Percentiles rank a stretch among this genome's conserved stretches.
These are phyloP conservation scores for Malassezia pachydermatis DNA, from an alignment of 1,284 basidiomycete species.

Conservation along the genomic window DNA sequence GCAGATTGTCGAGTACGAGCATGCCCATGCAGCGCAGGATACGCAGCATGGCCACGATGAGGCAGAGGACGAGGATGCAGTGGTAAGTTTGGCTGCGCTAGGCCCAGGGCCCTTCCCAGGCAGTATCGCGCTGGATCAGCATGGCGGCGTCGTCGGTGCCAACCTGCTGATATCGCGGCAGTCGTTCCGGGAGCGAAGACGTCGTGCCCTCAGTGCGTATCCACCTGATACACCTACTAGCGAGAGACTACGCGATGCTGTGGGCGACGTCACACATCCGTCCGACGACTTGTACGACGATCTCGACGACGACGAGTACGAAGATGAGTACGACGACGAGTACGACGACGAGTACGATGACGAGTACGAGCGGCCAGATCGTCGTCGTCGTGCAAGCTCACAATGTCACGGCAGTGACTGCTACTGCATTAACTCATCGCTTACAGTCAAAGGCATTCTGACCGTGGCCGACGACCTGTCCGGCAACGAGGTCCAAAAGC, in stretches of 20 bases:
- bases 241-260: not conserved
- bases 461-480: conserved; percentile 98
- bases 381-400: conserved; percentile 16
- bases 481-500: conserved; percentile 96
- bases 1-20: conserved; percentile 58
- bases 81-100: conserved; percentile 70
- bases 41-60: conserved; percentile 48
- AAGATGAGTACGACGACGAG: conserved; percentile 38
- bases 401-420: conserved; percentile 13
- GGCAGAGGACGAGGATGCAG: conserved; percentile 73
- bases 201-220: not conserved
- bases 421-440: conserved; percentile 20
- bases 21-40: conserved; percentile 68
- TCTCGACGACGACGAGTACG: conserved; percentile 50
- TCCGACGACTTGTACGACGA: conserved; percentile 41
- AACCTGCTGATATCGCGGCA: conserved; percentile 49
- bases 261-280: conserved; percentile 6
- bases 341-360: conserved; percentile 56
- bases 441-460: conserved; percentile 60
- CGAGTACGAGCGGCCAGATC: conserved; percentile 47
- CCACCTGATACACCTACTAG: not conserved
- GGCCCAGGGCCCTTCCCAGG: conserved; percentile 97
- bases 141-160: conserved; percentile 70
- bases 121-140: conserved; percentile 78
- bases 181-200: conserved; percentile 7